Conservation (phyloP, 2,329 filamentous ascomycete genomes). For the Aureobasidium vineae region DNA sequence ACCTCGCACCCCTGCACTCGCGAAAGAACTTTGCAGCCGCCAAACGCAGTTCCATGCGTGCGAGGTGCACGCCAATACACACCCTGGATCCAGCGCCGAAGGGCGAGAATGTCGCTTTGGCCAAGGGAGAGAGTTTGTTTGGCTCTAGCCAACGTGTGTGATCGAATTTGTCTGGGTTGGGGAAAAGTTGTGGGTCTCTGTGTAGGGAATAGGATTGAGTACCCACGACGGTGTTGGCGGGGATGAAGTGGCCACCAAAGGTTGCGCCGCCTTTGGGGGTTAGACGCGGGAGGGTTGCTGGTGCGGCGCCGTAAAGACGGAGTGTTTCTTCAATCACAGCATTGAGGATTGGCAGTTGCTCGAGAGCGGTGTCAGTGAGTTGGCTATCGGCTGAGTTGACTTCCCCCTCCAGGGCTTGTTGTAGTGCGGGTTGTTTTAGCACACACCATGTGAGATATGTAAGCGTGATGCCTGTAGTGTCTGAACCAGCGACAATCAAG, state of each 20-base stretch:
- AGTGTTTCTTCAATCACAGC: constrained; percentile 37
- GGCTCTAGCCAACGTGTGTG: constrained; percentile 32
- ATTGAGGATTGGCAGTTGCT: constrained; percentile 32
- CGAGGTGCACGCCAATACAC: constrained; percentile 38
- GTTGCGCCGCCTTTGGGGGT: constrained; percentile 33
- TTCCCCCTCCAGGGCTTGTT: constrained; percentile 32
- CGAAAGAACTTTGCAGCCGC: constrained; percentile 35
- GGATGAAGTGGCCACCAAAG: constrained; percentile 32
- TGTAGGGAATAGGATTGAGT: constrained; percentile 37
- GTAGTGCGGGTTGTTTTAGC: constrained; percentile 31
- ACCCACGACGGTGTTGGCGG: constrained; percentile 32
- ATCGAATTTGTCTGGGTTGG: constrained; percentile 34
- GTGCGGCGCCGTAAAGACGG: constrained; percentile 38
- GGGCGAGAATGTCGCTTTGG: constrained; percentile 33
- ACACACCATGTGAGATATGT: constrained; percentile 38
- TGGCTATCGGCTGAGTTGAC: constrained; percentile 26
- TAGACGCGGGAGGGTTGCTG: constrained; percentile 34
- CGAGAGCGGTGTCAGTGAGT: constrained; percentile 31
- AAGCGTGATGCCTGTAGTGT: constrained; percentile 37
- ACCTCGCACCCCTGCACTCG: constrained; percentile 29
- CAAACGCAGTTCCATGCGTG: constrained; percentile 36
- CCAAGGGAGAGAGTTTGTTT: constrained; percentile 26
- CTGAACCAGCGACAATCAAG: constrained; percentile 38
- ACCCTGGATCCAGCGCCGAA: constrained; percentile 35
- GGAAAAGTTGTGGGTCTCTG: constrained; percentile 32